Percentiles rank a stretch among this genome's conserved stretches.
phyloP scores from a whole-genome alignment of 768 basidiomycete species.

The Lentinula raphanica region DNA sequence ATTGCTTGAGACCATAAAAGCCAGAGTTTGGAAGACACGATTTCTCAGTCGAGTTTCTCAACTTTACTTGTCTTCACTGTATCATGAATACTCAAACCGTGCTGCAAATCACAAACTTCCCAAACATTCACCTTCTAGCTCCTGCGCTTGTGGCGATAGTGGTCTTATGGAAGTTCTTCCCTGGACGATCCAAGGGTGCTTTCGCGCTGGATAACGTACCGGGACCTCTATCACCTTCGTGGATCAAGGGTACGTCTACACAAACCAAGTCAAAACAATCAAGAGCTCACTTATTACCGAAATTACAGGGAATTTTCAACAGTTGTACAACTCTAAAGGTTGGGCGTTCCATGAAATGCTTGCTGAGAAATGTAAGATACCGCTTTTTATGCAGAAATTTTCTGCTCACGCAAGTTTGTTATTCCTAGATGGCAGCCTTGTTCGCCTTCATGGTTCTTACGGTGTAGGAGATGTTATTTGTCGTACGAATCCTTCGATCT shows the following conservation, averaged over 20 bases:
- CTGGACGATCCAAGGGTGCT: no score
- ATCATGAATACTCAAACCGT: no score
- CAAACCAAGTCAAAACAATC: not conserved
- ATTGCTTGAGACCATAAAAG: no score
- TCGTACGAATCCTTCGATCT: no score
- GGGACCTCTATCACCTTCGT: not conserved
- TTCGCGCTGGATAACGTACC: not conserved
- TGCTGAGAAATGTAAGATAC: not conserved
- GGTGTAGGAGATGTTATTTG: no score
- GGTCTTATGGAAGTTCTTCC: no score
- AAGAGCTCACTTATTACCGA: not conserved
- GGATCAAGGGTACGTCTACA: not conserved
- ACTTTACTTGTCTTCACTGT: no score
- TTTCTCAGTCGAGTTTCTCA: no score
- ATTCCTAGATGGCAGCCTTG: not conserved
- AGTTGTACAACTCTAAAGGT: not conserved
- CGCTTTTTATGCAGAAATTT: not conserved
- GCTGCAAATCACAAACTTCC: no score
- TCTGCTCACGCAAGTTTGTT: not conserved
- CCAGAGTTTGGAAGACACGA: no score
- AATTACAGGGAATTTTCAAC: not conserved
- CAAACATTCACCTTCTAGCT: no score
- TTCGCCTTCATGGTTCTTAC: not conserved
- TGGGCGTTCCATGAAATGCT: conserved; percentile 1
- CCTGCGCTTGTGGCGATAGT: no score